Evolutionary conservation across 305 asterid genomes (phyloP).

Genomic region (Caryopteris hybrid): DNA sequence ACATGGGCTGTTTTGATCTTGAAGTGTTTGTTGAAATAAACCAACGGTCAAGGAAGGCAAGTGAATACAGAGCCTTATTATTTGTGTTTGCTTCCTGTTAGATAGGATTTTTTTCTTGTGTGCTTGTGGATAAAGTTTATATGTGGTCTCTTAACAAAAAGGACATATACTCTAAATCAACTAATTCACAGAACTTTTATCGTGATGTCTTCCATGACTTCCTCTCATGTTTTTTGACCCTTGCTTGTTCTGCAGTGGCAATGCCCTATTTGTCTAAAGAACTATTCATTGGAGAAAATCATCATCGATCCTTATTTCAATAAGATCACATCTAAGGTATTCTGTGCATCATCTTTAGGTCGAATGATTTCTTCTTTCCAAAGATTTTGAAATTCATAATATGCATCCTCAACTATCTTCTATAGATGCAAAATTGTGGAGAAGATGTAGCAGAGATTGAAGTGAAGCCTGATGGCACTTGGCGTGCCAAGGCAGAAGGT

Average conservation of each 20-base stretch:
- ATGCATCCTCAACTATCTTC: conserved; percentile 1
- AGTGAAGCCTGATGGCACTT: conserved; percentile 97
- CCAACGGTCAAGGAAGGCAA: conserved; percentile 96
- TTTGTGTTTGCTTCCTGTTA: not conserved
- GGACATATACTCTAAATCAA: not conserved
- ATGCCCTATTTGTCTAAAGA: conserved; percentile 96
- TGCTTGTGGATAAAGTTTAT: not conserved
- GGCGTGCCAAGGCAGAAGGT: conserved; percentile 93
- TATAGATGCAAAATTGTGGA: conserved; percentile 68
- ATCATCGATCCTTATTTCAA: conserved; percentile 95
- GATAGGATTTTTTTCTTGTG: not conserved
- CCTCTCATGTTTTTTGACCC: conserved; percentile 16
- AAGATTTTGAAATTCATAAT: conserved; percentile 5
- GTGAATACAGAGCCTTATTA: conserved; percentile 19
- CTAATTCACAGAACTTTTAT: not conserved
- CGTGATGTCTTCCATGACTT: not conserved
- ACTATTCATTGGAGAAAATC: conserved; percentile 82
- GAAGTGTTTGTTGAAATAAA: conserved; percentile 96
- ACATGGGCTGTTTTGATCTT: conserved; percentile 99
- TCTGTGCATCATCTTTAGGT: not conserved
- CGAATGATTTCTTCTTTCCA: conserved; percentile 11
- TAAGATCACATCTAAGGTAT: conserved; percentile 78
- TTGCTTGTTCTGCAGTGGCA: conserved; percentile 88
- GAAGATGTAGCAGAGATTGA: conserved; percentile 92
- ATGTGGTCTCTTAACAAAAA: not conserved